These are phyloP conservation scores for Rhododendron henanense DNA, from an alignment of 148 eudicot genomes.

Conservation along the genomic window DNA sequence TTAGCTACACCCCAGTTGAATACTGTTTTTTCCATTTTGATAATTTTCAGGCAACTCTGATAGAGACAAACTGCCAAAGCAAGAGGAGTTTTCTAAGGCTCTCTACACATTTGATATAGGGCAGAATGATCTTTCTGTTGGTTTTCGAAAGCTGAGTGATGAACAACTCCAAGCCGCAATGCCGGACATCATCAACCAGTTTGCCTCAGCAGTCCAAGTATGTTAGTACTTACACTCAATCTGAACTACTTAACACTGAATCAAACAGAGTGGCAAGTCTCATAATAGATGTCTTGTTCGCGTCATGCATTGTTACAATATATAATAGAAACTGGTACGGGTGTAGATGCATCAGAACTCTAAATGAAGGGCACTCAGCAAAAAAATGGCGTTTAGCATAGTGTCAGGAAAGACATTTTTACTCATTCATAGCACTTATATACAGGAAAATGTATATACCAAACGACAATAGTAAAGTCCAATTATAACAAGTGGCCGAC, in stretches of 20 bases:
- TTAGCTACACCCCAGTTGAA: no score
- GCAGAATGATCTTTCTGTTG: conserved; percentile 68
- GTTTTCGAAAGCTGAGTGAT: conserved; percentile 39
- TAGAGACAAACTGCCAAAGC: conserved; percentile 43
- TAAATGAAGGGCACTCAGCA: not conserved
- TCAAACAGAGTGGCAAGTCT: not conserved
- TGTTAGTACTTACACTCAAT: conserved; percentile 10
- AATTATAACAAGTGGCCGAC: not conserved
- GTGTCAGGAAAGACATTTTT: not conserved
- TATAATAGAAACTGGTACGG: not conserved
- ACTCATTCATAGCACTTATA: not conserved
- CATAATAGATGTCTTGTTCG: not conserved
- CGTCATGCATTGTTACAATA: not conserved
- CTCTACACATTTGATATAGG: conserved; percentile 79
- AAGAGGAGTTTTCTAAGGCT: conserved; percentile 57
- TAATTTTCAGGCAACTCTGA: conserved; percentile 29
- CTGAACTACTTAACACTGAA: not conserved
- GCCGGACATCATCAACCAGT: conserved; percentile 40
- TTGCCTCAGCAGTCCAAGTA: conserved; percentile 54
- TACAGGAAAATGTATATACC: not conserved
- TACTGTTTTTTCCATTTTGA: not conserved
- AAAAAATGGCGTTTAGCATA: not conserved
- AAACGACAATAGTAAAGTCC: not conserved
- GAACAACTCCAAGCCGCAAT: conserved; percentile 38
- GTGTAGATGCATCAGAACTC: not conserved